Percentiles rank a stretch among this genome's conserved stretches.
Conservation (phyloP, 257 asterid genomes). For the Gynochthodes officinalis region DNA sequence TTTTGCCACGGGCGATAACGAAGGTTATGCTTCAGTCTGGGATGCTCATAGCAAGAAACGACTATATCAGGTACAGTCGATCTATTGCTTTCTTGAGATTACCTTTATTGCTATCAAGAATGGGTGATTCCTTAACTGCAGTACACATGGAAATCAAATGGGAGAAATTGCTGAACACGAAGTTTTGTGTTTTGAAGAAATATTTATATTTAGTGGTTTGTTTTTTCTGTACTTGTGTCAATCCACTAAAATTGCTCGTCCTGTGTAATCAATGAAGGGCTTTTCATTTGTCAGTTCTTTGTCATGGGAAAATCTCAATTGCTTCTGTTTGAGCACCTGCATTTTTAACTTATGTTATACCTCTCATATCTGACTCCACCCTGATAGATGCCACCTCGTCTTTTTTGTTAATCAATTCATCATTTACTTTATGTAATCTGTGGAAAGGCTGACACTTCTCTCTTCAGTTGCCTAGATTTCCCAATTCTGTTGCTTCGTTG, state of each 20-base stretch:
- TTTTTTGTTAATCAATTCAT: not conserved
- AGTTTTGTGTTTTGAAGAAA: not conserved
- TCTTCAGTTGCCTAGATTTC: constrained; percentile 56
- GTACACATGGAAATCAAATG: not conserved
- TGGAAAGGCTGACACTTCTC: constrained; percentile 8
- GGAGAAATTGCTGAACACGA: not conserved
- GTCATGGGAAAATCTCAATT: not conserved
- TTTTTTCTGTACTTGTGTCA: not conserved
- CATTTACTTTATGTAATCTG: constrained; percentile 14
- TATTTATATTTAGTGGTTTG: not conserved
- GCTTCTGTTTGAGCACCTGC: not conserved
- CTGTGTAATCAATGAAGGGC: not conserved
- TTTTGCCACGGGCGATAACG: constrained; percentile 74
- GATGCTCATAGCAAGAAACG: constrained; percentile 68
- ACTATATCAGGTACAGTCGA: constrained; percentile 50
- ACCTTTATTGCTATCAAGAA: not conserved
- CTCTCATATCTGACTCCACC: not conserved
- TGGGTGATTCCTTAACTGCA: not conserved
- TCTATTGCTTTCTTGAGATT: not conserved
- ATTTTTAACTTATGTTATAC: not conserved
- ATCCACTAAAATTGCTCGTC: not conserved
- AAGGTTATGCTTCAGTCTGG: constrained; percentile 72
- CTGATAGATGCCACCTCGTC: not conserved
- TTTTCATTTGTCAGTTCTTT: not conserved
- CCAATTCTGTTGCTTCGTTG: constrained; percentile 62